Evolutionary conservation across 2,329 filamentous ascomycete genomes (phyloP), one percentile per base, ranked within the genome.

Genomic region (Microdochium trichocladiopsis): DNA sequence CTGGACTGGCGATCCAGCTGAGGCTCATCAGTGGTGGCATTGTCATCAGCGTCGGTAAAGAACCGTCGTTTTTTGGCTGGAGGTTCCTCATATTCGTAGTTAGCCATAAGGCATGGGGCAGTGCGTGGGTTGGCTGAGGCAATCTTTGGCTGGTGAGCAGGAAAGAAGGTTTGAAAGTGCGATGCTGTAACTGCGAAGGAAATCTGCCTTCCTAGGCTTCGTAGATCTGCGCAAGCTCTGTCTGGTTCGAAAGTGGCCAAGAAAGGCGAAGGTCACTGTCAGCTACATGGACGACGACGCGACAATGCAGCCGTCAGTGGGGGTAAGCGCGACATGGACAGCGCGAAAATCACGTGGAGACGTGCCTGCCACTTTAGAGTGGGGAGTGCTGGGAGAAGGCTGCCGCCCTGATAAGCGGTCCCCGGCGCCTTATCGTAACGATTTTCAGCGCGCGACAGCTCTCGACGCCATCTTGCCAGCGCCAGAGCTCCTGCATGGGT

Each of bases 31-130:
- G 50, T 51, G 24, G 49, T 18, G 43, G 52, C 54, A 25, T 64
- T 60, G 36, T 66, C 63, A 16, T 66, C 59, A 8, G 55, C 56
- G 50, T 75, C 71, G 4, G 64, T 58, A 55, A 78, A 77, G 62
- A 78, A 69, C 36, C 67, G 60, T 36, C 65, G 62, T 55, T 64
- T 69, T 56, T 71, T 71, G 25, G 58, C 55, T 4, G 68, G 68
- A 25, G 65, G 67, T 31, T 66, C 63, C 31, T 58, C 63, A 2
- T 69, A 68, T 47, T 66, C 62, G 53, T 61, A 58, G 51, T 66
- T 60, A 49, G 69, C 71, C 75, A 77, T 77, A 36, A 41, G 53
- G 43, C 14, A 16, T 51, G 47, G 41, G 25, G 36, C 21, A 14
- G 14, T 31, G 28, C 8, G 28, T 14, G n/a, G n/a, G n/a, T n/a